phyloP scores from a whole-genome alignment of 2,329 filamentous ascomycete genomes.

The Trichoderma breve region DNA sequence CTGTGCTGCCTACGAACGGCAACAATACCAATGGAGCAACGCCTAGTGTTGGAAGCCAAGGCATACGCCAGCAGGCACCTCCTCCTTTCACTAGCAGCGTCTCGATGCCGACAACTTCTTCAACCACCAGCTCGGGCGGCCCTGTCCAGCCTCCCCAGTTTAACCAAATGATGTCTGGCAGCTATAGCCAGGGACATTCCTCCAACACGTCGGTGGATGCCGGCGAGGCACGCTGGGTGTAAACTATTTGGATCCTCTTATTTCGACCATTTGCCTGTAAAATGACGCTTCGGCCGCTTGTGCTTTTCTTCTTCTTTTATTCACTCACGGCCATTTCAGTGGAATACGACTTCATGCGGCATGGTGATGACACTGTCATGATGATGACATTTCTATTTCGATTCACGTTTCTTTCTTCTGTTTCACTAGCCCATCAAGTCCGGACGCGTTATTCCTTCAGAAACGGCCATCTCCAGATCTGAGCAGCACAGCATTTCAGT shows the following conservation, averaged over 20 bases:
- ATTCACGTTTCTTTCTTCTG: conserved; percentile 25
- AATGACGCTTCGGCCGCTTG: conserved; percentile 29
- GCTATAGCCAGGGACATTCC: conserved; percentile 28
- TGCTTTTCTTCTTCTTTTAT: conserved; percentile 22
- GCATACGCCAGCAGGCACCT: conserved; percentile 35
- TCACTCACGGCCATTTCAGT: conserved; percentile 25
- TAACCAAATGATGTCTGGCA: conserved; percentile 29
- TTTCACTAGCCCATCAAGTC: conserved; percentile 31
- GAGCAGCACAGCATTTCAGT: conserved; percentile 30
- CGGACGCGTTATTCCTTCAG: conserved; percentile 7
- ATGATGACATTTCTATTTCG: conserved; percentile 41
- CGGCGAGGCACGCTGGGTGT: conserved; percentile 41
- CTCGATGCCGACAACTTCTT: conserved; percentile 34
- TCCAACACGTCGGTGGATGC: conserved; percentile 29
- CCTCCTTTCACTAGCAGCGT: conserved; percentile 34
- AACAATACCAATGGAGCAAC: conserved; percentile 26
- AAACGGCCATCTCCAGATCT: conserved; percentile 21
- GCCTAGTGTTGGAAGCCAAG: conserved; percentile 23
- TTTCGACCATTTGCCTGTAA: conserved; percentile 34
- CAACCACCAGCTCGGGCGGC: conserved; percentile 24
- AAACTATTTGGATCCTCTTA: conserved; percentile 30
- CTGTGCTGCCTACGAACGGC: conserved; percentile 33
- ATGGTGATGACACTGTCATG: conserved; percentile 39
- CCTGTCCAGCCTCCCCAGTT: conserved; percentile 32
- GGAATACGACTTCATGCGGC: conserved; percentile 32